Evolutionary conservation across 2,329 filamentous ascomycete genomes (phyloP), one percentile per base, ranked within the genome.

Genomic region (Epichloe gansuensis): DNA sequence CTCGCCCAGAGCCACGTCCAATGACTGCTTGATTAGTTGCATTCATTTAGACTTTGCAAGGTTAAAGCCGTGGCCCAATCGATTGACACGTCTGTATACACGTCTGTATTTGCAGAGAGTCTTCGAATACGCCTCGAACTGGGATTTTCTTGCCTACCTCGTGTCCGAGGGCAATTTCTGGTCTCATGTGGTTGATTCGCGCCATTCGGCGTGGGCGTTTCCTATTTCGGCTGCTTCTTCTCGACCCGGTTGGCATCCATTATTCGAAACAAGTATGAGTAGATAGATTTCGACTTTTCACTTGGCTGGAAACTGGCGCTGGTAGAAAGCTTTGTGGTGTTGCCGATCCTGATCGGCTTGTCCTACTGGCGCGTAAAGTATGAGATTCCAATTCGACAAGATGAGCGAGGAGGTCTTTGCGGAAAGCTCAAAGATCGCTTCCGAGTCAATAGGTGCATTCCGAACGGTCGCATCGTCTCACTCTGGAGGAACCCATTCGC

Each of bases 271-370:
- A 71, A 71, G 35, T 77, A 84, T 59, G 74, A 80, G 34, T 72
- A 78, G 60, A 74, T 82, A 58, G 84, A 85, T 62, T 79, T 85
- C 48, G 69, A 83, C 1, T 89, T 88, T 60, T 72, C 76, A 4
- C 88, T 85, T 62, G 83, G 84, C 1, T 91, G 87, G 87, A 91
- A 89, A 63, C 72, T 91, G 8, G 80, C 83, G 0, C 68, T 89
- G 0, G 82, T 91, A 0, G 76, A 79, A 0, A 69, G 82, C 8
- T 85, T 81, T 58, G 79, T 85, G 8, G 76, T 77, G 5, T 65
- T 78, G 51, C 78, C 78, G 0, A 62, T 81, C 23, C 69, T 73
- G 45, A 57, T 80, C 3, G 52, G 64, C 5, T 70, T 74, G 0
- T 73, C 72, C 0, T 81, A 72, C 59, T 76, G 72, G 64, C 73